Base-by-base conservation (phyloP, 2,329 filamentous ascomycete species). In the Tolypocladium guangdongense region DNA sequence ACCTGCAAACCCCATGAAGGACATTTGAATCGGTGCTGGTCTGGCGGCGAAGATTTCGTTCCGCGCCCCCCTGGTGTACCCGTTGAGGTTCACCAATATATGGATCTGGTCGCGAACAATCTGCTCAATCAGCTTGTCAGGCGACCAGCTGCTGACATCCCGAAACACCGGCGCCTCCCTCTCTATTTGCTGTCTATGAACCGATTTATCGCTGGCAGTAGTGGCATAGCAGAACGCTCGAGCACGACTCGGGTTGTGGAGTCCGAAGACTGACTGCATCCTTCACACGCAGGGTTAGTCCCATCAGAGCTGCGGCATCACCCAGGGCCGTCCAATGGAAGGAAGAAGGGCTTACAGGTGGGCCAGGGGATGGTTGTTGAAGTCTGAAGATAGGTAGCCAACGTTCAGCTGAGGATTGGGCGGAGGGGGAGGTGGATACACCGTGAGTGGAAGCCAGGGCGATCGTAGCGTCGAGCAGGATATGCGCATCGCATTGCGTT, bases 1-100 rank as follows among this genome's bases (percentile, higher is more conserved):
- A 11, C 93, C 93, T 0, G 93, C 93, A 66, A 99, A 99, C 0
- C 93, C 93, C 93, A 99, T 99, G 64, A 99, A 99, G 0, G 93
- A 96, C 93, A 99, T 99, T 60, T 99, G 93, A 45, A 99, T 90
- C 0, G 93, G 93, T 2, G 91, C 90, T 18, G 93, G 90, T 30
- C 95, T 83, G 24, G 93, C 93, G 24, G 93, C 93, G 67, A 99
- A 99, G 4, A 99, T 86, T 66, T 99, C 93, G 62, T 99, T 99
- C 27, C 91, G 83, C n/a, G 93, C 93, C 33, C 93, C 93, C 52
- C 93, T 81, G 0, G 93, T 99, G 68, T 99, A 99, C 12, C 93
- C 93, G 63, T 99, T 99, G n/a, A 99, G 78, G 59, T 99, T 99
- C 62, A 99, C 84, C 22, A 99, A 78, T 43, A 99, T 93, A 65